phyloP scores from a whole-genome alignment of 768 basidiomycete genomes.

The Pisolithus orientalis region DNA sequence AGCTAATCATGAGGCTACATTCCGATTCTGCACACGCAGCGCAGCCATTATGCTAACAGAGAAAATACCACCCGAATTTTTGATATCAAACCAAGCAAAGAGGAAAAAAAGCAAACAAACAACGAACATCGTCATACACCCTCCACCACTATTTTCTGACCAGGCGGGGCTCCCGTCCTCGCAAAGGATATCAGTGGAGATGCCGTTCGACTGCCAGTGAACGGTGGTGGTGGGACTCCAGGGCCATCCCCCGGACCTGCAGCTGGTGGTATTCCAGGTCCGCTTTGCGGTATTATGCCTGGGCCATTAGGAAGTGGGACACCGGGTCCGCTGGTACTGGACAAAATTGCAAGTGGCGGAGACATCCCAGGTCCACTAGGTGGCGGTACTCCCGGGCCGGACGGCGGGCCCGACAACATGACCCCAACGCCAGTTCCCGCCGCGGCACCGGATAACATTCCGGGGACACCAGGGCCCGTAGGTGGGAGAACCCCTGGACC shows the following conservation, averaged over 20 bases:
- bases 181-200: constrained; percentile 18
- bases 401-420: background rate
- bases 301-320: constrained; percentile 16
- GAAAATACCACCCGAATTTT: background rate
- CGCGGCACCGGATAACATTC: constrained; percentile 12
- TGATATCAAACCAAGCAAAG: background rate
- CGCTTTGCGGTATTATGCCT: background rate
- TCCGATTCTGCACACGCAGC: too few relatives aligned
- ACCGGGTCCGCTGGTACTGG: constrained; percentile 12
- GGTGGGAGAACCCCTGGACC: constrained; percentile 26
- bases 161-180: constrained; percentile 6
- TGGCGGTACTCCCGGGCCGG: background rate
- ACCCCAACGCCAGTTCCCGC: background rate
- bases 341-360: background rate
- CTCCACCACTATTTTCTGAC: constrained; percentile 17
- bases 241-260: background rate
- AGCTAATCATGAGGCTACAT: background rate
- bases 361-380: constrained; percentile 7
- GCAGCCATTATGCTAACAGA: background rate
- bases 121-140: constrained; percentile 7
- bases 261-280: background rate
- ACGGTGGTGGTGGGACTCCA: constrained; percentile 1
- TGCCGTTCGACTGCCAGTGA: constrained; percentile 11
- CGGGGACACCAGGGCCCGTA: constrained; percentile 21
- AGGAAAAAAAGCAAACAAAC: too few relatives aligned